Evolutionary conservation across 352 stramenopile genomes (phyloP), one percentile per base, ranked within the genome.

Genomic region (Globisporangium abappressorium): DNA sequence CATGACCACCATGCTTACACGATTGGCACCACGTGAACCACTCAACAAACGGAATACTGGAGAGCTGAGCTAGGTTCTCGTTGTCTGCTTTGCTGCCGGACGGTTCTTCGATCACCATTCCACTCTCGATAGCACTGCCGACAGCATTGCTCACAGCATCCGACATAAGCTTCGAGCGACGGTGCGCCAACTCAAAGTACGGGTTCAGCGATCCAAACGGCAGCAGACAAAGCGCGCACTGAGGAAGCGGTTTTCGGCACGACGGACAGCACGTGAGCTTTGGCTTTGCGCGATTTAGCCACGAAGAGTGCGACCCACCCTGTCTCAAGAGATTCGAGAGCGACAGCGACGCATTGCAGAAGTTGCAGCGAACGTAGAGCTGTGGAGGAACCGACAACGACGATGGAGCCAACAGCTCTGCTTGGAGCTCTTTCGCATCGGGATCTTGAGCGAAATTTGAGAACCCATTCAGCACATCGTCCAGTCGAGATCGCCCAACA

Each of bases 1-100:
- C 92, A 70, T 98, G 93, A 18, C 93, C 93, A 30, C 89, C 88
- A 64, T 97, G 89, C 70, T 94, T 94, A 69, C 89, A 97, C 9
- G 85, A 85, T 75, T 97, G 93, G 63, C 94, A 98, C 95, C 95
- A 98, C 22, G 92, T 98, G 72, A 98, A 98, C 92, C 93, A 98
- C 77, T 98, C 93, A 14, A 96, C 92, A 70, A 98, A 98, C 53
- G 93, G 93, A 61, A 98, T 94, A 68, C 85, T 97, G 5, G 91
- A 95, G 6, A 98, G 74, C 57, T 97, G 91, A 24, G 81, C 85
- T 36, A 98, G 82, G 65, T 91, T 94, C 58, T 97, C 89, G 62
- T 92, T 85, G 73, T 91, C 79, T 34, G 74, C 78, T 66, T 91
- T 86, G 12, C 72, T 66, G 8, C 66, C 66, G 0, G 77, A 67